Base-by-base conservation (phyloP, 768 basidiomycete genomes). In the Panus rudis region DNA sequence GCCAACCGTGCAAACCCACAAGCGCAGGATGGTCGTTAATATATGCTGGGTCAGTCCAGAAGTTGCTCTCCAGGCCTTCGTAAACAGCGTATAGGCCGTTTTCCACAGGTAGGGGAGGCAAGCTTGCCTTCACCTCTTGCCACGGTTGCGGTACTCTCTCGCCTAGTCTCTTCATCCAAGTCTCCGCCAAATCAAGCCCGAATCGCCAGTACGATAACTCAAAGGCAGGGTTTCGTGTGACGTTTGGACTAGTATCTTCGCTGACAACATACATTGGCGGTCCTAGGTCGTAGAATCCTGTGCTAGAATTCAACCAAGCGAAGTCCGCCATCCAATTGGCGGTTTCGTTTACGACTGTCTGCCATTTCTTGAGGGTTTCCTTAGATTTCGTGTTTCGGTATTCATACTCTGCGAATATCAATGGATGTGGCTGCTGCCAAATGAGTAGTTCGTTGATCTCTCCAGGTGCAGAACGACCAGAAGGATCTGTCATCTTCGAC, bases 401-500 rank as follows among this genome's bases (percentile, higher is more conserved):
- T 46, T 77, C 73, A 62, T 77, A 76, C 48, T 70, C 58, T 2
- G 78, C 77, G 50, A 81, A 78, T 10, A 76, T 60, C 22, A 81
- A 62, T 1, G 78, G 76, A 54, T 80, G 77, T 0, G 71, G 70
- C 54, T 79, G 78, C 51, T 79, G 70, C 76, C 77, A 81, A 43
- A 81, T 75, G 26, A 81, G 66, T 13, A 79, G 67, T 51, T 77
- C 73, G 62, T 80, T 80, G 52, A 79, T 78, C 46, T 78, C 66
- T 1, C 78, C 78, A 0, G 78, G 78, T 0, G 76, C 64, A 11
- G 72, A 75, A 14, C 77, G 70, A 6, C 78, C 78, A 0, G 68
- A 65, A 0, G 78, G 78, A 48, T 79, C 76, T 7, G 75, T 77
- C 77, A 78, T 78, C 55, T 80, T 80, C 6, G 74, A 70, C 76